Conservation (phyloP, 2,329 filamentous ascomycete species). For the Claviceps fusiformis region DNA sequence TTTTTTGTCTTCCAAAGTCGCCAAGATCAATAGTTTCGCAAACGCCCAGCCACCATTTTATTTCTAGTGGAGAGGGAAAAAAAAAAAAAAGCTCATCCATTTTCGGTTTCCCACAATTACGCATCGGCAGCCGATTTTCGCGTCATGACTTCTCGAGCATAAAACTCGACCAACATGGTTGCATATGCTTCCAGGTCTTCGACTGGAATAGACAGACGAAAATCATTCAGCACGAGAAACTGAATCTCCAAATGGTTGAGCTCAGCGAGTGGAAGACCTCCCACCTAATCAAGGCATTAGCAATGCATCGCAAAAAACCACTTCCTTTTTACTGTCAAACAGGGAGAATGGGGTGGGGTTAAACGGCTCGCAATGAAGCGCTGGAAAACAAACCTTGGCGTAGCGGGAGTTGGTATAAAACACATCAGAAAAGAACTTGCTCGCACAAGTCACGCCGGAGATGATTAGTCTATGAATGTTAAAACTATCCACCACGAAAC, state of each 20-base stretch:
- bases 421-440: slow-evolving; percentile 98
- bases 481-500: slow-evolving; percentile 95
- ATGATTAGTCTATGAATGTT: slow-evolving; percentile 97
- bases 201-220: slow-evolving; percentile 80
- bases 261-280: slow-evolving; percentile 79
- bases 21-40: not conserved
- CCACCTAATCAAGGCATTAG: slow-evolving; percentile 49
- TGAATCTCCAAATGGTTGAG: slow-evolving; percentile 94
- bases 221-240: slow-evolving; percentile 91
- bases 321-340: no score
- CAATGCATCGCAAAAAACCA: not conserved
- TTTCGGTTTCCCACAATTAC: not conserved
- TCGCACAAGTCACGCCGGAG: slow-evolving; percentile 91
- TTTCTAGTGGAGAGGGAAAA: not conserved
- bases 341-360: no score
- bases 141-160: slow-evolving; percentile 71
- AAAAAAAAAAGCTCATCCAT: not conserved
- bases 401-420: slow-evolving; percentile 99
- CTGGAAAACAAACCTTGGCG: slow-evolving; percentile 63
- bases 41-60: not conserved
- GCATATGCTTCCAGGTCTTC: slow-evolving; percentile 95
- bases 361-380: no score
- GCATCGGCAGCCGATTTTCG: slow-evolving; percentile 8
- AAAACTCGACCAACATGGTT: slow-evolving; percentile 97
- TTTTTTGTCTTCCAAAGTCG: not conserved